Conservation (phyloP, 257 asterid genomes). For the Striga asiatica region DNA sequence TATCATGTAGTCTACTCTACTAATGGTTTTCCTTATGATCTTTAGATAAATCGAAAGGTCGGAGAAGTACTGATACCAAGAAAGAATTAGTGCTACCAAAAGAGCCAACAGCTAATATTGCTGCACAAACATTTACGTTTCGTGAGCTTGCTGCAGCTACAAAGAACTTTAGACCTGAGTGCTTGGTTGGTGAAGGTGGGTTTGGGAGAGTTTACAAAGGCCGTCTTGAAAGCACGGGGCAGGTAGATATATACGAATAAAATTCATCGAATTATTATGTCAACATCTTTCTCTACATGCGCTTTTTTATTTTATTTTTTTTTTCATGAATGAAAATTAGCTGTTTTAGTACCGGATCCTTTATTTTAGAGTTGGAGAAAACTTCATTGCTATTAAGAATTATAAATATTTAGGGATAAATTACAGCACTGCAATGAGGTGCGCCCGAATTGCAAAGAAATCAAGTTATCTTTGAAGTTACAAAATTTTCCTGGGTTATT, state of each 20-base stretch:
- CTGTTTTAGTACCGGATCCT: background rate
- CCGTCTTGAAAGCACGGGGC: slow-evolving; percentile 70
- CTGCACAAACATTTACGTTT: slow-evolving; percentile 92
- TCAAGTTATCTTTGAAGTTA: background rate
- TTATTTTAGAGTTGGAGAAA: background rate
- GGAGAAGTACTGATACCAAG: slow-evolving; percentile 49
- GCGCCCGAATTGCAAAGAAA: background rate
- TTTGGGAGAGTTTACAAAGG: slow-evolving; percentile 93
- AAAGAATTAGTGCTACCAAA: slow-evolving; percentile 50
- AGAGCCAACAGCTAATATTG: slow-evolving; percentile 71
- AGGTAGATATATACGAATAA: slow-evolving; percentile 33
- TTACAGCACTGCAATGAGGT: background rate
- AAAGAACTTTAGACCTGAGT: slow-evolving; percentile 73
- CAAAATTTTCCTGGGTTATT: no score
- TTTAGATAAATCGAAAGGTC: slow-evolving; percentile 58
- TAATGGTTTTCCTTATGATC: background rate
- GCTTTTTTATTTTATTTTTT: background rate
- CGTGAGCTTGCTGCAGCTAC: slow-evolving; percentile 98
- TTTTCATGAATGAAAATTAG: background rate
- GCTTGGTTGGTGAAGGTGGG: slow-evolving; percentile 96
- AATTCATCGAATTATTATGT: background rate
- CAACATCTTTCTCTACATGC: background rate
- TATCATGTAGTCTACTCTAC: background rate
- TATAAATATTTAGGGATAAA: background rate
- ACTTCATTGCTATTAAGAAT: no score